Evolutionary conservation across 176 grass and related monocot genomes (phyloP).

Genomic region (Pontederia crassipes): DNA sequence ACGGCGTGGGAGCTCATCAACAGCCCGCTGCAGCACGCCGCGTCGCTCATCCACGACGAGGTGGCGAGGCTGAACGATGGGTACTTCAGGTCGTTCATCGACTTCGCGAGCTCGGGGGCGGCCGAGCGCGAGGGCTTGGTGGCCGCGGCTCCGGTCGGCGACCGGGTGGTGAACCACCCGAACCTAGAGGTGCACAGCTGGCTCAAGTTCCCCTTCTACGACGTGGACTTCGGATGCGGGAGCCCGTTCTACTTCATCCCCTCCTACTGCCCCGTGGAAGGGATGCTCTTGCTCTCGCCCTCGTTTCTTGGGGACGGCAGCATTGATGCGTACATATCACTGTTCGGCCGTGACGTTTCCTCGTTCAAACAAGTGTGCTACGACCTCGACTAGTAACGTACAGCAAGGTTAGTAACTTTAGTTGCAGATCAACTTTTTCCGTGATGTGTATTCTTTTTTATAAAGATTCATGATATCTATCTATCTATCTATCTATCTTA

Average conservation of each 20-base stretch:
- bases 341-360: slow-evolving; percentile 13
- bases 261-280: slow-evolving; percentile 23
- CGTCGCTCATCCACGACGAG: slow-evolving; percentile 14
- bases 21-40: slow-evolving; percentile 7
- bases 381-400: neutral
- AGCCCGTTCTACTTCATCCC: slow-evolving; percentile 26
- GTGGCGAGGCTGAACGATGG: slow-evolving; percentile 17
- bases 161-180: slow-evolving; percentile 4
- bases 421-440: no score
- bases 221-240: slow-evolving; percentile 25
- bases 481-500: no score
- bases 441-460: no score
- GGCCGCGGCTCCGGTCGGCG: slow-evolving; percentile 4
- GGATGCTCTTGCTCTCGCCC: slow-evolving; percentile 21
- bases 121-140: slow-evolving; percentile 14
- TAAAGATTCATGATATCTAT: no score
- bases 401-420: no score
- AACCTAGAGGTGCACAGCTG: slow-evolving; percentile 37
- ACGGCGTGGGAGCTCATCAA: slow-evolving; percentile 13
- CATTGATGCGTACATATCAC: slow-evolving; percentile 20
- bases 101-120: slow-evolving; percentile 14
- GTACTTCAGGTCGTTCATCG: slow-evolving; percentile 32
- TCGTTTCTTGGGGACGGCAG: slow-evolving; percentile 16
- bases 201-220: slow-evolving; percentile 22
- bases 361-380: slow-evolving; percentile 14